phyloP scores from a whole-genome alignment of 1,139 yeast genomes.

The Zygosaccharomyces sapae region DNA sequence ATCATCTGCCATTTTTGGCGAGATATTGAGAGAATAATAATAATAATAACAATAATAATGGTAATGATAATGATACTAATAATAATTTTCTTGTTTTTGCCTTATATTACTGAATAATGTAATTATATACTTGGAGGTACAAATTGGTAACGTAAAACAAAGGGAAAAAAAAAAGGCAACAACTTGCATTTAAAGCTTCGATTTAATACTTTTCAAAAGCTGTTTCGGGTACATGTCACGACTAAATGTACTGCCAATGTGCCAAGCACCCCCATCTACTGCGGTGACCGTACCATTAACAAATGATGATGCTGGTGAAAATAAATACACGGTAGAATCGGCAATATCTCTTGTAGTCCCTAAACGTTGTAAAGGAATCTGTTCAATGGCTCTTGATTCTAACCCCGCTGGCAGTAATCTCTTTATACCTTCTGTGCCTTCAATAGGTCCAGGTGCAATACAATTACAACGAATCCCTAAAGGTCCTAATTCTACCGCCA shows the following conservation, averaged over 20 bases:
- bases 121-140: neutral
- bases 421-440: slow-evolving; percentile 72
- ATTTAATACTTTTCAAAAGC: slow-evolving; percentile 31
- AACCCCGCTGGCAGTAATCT: slow-evolving; percentile 49
- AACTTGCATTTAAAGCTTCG: slow-evolving; percentile 29
- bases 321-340: slow-evolving; percentile 76
- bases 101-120: neutral
- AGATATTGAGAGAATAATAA: slow-evolving; percentile 14
- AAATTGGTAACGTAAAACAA: neutral
- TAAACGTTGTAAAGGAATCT: slow-evolving; percentile 70
- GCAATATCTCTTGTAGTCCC: slow-evolving; percentile 83
- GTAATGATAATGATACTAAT: neutral
- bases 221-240: slow-evolving; percentile 40
- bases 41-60: neutral
- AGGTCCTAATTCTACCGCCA: slow-evolving; percentile 89
- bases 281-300: slow-evolving; percentile 73
- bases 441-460: slow-evolving; percentile 86
- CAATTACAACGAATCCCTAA: slow-evolving; percentile 75
- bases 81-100: neutral
- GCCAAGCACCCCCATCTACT: slow-evolving; percentile 94
- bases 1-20: slow-evolving; percentile 16
- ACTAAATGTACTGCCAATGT: slow-evolving; percentile 51
- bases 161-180: neutral
- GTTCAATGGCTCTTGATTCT: slow-evolving; percentile 39
- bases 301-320: slow-evolving; percentile 76